Base-by-base conservation (phyloP, 75 land plant genomes). In the Pinus albicaulis region DNA sequence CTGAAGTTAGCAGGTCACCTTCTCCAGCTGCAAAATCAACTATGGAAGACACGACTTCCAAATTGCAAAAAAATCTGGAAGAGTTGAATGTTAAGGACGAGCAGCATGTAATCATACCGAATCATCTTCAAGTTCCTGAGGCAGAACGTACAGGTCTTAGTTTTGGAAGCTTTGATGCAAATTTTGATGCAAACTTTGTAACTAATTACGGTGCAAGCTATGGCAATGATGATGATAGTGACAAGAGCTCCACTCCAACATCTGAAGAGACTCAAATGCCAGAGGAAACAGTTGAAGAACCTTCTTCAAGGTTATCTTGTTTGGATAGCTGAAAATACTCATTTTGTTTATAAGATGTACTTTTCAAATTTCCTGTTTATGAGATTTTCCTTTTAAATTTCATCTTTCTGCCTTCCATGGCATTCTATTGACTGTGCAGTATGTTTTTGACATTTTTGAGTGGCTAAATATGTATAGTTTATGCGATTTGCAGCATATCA, bases 91-190 rank as follows among this genome's bases (percentile, higher is more conserved):
- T 91, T 38, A 78, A 75, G 76, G 89, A 86, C 62, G 79, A 86
- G 17, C 88, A 82, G 28, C 90, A 87, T 77, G 96, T 95, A 31
- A 91, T 95, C 25, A 89, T 95, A 75, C 98, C 98, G 59, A 78
- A 90, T 56, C 96, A 95, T 76, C 85, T 95, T 62, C 94, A 88
- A 76, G 96, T 95, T 10, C 92, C 98, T 73, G 98, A 91, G 70
- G 87, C 92, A 61, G 96, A 91, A 76, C 83, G 88, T 71, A 71
- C 82, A 34, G 84, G 84, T 59, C 76, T 96, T 60, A 94, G 89
- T 74, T 96, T 96, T 87, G 99, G 99, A 41, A 96, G 95, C 71
- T 90, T 96, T 77, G 92, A 77, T 81, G 79, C 83, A 68, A 68
- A 77, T 57, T 82, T 82, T 74, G 93, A 73, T 36, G 23, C 81